Evolutionary conservation across 352 stramenopile genomes (phyloP), one percentile per base, ranked within the genome.

Genomic region (Phytophthora syringae): DNA sequence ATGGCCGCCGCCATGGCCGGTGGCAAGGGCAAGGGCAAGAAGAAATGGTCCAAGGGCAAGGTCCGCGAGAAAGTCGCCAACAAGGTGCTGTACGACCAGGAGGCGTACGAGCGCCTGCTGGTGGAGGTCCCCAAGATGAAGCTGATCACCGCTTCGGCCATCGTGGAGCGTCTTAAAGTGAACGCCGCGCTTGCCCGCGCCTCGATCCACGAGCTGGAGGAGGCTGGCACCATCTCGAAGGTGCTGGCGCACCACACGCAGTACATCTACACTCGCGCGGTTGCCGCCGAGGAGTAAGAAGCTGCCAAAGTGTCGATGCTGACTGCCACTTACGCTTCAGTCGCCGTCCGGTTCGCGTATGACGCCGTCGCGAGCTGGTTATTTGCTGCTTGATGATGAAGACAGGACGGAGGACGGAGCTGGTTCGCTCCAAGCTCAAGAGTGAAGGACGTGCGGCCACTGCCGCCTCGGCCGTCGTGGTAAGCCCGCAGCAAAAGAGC

Each of bases 41-140:
- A 99, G 88, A 99, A 99, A 92, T 99, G 98, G 98, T 99, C 97
- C 72, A 99, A 99, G 96, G 97, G 97, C 80, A 99, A 99, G 92
- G 89, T 98, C 74, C 95, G 97, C 76, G 98, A 99, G 80, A 99
- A 99, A 97, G 94, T 99, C 63, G 94, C 97, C 77, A 99, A 99
- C 90, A 98, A 99, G 86, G 98, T 99, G 44, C 87, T 99, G 58
- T 99, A 99, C 84, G 97, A 99, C 80, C 98, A 99, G 91, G 97
- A 99, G 82, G 97, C 97, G 70, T 99, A 98, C 83, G 95, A 99
- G 67, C 93, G 97, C 73, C 89, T 99, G 65, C 84, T 99, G 43
- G 89, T 92, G 52, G 98, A 99, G 79, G 95, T 99, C 36, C 98
- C 98, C 52, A 99, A 99, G 91, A 99, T 99, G 98, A 99, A 99